A percentile compares a stretch with the other conserved stretches of the same genome.
Evolutionary conservation across 768 basidiomycete genomes (phyloP).

Genomic region (Trametes cinnabarina): DNA sequence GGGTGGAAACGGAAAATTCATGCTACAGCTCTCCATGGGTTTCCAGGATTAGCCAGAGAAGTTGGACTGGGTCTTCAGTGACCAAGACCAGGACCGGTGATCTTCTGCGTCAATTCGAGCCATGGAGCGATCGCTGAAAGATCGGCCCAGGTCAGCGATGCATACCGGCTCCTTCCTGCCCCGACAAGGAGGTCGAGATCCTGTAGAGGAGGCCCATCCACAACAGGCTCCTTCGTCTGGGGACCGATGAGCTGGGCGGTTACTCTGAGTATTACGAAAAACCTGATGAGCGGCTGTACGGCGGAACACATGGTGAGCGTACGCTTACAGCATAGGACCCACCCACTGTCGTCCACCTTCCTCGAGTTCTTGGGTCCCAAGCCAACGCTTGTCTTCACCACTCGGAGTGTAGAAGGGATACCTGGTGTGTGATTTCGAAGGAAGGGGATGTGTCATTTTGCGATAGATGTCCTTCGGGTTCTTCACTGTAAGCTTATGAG

Average conservation of each 20-base stretch:
- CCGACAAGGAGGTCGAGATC: conserved; percentile 49
- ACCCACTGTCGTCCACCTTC: conserved; percentile 71
- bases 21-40: too few species aligned
- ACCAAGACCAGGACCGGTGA: conserved; percentile 73
- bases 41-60: neutral
- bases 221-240: conserved; percentile 36
- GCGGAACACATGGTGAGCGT: neutral
- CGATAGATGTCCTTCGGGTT: conserved; percentile 33
- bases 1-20: too few species aligned
- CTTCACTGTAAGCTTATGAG: neutral
- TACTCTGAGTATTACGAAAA: conserved; percentile 42
- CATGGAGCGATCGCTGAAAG: conserved; percentile 74
- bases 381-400: conserved; percentile 66
- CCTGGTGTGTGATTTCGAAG: conserved; percentile 50
- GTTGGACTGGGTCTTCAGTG: conserved; percentile 24
- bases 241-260: conserved; percentile 56
- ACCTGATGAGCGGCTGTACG: neutral
- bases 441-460: conserved; percentile 54
- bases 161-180: conserved; percentile 55
- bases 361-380: conserved; percentile 46
- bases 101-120: conserved; percentile 67
- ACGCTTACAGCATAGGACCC: conserved; percentile 61
- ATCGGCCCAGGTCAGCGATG: conserved; percentile 69
- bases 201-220: conserved; percentile 39
- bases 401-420: conserved; percentile 77